Conservation (phyloP, 1,284 basidiomycete genomes). For the Leccinum huronense region DNA sequence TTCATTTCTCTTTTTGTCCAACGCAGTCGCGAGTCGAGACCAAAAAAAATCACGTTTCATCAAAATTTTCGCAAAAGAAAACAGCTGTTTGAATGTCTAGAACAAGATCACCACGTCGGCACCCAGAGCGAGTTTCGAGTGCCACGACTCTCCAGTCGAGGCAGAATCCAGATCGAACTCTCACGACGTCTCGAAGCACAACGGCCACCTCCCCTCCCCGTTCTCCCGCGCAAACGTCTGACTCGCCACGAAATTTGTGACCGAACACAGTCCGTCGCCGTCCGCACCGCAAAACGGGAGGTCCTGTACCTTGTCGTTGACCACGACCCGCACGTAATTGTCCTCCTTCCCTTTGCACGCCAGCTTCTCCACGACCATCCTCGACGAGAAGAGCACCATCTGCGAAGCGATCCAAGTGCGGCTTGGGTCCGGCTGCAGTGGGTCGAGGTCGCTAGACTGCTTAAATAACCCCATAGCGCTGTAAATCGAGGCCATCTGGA, state of each 20-base stretch:
- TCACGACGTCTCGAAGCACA: background rate
- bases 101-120: no score
- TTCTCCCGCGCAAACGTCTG: background rate
- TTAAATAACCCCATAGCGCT: constrained; percentile 69
- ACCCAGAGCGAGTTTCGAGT: no score
- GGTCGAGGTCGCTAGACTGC: constrained; percentile 44
- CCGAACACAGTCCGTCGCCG: background rate
- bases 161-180: background rate
- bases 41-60: no score
- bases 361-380: background rate
- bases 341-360: background rate
- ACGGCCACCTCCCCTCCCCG: background rate
- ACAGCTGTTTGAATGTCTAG: no score
- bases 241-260: background rate
- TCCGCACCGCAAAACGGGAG: background rate
- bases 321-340: background rate
- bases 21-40: no score
- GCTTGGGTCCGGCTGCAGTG: constrained; percentile 36
- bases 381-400: background rate
- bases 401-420: background rate
- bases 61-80: no score
- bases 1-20: no score
- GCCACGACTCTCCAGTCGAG: background rate
- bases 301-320: background rate
- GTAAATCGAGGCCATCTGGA: constrained; percentile 75